Conservation (phyloP, 1,284 basidiomycete genomes). For the Austroboletus niveus region DNA sequence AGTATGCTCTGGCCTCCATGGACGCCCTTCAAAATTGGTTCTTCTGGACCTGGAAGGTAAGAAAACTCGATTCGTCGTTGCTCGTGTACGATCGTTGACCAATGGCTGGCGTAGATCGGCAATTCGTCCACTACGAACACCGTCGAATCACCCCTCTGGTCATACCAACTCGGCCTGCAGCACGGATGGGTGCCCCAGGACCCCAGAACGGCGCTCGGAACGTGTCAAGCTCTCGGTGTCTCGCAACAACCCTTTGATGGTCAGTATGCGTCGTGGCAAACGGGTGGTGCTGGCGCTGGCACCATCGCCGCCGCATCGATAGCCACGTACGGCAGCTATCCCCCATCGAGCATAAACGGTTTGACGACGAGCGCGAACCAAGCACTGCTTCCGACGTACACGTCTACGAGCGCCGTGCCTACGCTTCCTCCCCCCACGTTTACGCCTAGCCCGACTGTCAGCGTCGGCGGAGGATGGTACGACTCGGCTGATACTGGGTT, state of each 20-base stretch:
- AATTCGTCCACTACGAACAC: slow-evolving; percentile 54
- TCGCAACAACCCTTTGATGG: slow-evolving; percentile 50
- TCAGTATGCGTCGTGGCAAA: slow-evolving; percentile 67
- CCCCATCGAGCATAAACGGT: slow-evolving; percentile 46
- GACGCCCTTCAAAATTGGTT: slow-evolving; percentile 45
- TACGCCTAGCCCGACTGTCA: slow-evolving; percentile 48
- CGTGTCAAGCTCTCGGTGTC: slow-evolving; percentile 57
- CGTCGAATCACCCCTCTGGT: slow-evolving; percentile 74
- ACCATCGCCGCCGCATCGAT: slow-evolving; percentile 50
- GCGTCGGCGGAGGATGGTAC: slow-evolving; percentile 72
- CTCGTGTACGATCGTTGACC: background rate
- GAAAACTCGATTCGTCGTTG: background rate
- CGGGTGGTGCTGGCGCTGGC: slow-evolving; percentile 74
- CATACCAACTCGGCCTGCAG: slow-evolving; percentile 76
- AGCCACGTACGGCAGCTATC: slow-evolving; percentile 50
- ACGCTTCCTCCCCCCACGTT: slow-evolving; percentile 62
- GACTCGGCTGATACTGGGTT: slow-evolving; percentile 54
- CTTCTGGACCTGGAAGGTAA: slow-evolving; percentile 44
- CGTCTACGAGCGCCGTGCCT: slow-evolving; percentile 58
- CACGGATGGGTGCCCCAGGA: slow-evolving; percentile 82
- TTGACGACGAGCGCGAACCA: slow-evolving; percentile 21
- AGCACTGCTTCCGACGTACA: slow-evolving; percentile 58
- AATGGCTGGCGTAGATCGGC: slow-evolving; percentile 54
- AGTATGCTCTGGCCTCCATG: slow-evolving; percentile 52
- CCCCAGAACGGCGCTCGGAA: slow-evolving; percentile 67